Evolutionary conservation across 1,284 basidiomycete species (phyloP).

Genomic region (Nidula niveotomentosa): DNA sequence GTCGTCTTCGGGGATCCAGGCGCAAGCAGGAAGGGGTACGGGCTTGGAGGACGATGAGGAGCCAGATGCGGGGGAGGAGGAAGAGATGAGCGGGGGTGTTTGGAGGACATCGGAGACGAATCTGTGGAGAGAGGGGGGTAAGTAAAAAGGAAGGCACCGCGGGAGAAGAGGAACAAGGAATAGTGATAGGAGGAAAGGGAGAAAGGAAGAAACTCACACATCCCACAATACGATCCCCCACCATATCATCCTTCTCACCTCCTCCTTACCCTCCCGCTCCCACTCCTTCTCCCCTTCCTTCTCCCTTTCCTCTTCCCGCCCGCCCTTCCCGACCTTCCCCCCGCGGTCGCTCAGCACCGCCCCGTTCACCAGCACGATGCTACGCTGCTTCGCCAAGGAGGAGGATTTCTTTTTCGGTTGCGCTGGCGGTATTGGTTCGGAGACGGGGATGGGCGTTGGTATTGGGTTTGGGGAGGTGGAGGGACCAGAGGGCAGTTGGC

Average conservation of each 20-base stretch:
- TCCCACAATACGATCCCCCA: constrained; percentile 77
- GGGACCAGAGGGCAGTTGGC: too few relatives aligned
- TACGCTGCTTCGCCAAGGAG: constrained; percentile 26
- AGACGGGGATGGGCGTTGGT: too few relatives aligned
- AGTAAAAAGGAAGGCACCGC: too few relatives aligned
- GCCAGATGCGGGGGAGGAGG: constrained; percentile 28
- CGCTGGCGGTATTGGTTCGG: too few relatives aligned
- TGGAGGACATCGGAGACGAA: constrained; percentile 68
- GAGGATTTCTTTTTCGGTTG: too few relatives aligned
- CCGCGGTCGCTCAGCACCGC: neutral
- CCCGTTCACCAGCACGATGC: neutral
- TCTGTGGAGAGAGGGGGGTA: constrained; percentile 27
- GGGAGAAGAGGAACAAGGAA: too few relatives aligned
- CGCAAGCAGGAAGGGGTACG: too few relatives aligned
- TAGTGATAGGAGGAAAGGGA: too few relatives aligned
- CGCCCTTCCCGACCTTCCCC: constrained; percentile 1
- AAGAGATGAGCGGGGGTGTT: constrained; percentile 54
- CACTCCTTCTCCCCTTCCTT: neutral
- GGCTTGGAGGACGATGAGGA: too few relatives aligned
- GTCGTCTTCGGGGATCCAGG: constrained; percentile 40
- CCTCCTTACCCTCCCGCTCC: constrained; percentile 32
- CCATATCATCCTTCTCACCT: constrained; percentile 64
- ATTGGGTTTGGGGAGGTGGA: too few relatives aligned
- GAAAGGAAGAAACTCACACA: constrained; percentile 43
- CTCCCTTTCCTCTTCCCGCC: neutral